Evolutionary conservation across 345 rosid species (phyloP).

Genomic region (Lumnitzera littorea): DNA sequence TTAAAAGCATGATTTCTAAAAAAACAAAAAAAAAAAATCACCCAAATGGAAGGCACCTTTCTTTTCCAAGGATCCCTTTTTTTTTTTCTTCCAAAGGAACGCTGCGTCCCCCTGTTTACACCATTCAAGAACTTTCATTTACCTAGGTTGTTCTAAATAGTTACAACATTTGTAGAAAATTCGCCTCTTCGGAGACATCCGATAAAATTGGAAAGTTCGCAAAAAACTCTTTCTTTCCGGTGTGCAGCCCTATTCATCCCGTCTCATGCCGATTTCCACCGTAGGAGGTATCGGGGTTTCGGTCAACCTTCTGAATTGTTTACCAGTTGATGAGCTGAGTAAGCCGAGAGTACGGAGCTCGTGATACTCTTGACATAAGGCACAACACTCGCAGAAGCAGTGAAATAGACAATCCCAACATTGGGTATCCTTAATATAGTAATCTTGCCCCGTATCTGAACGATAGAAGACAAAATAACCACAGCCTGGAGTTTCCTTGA

Average conservation of each 20-base stretch:
- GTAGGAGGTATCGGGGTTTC: not conserved
- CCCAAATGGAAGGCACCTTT: too few species aligned
- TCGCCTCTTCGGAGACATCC: too few species aligned
- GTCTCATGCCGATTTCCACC: not conserved
- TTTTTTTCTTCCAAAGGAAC: too few species aligned
- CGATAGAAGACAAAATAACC: constrained; percentile 25
- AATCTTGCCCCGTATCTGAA: constrained; percentile 25
- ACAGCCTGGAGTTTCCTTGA: constrained; percentile 3
- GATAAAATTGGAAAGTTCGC: too few species aligned
- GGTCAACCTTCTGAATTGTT: not conserved
- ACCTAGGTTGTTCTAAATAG: too few species aligned
- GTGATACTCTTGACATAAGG: constrained; percentile 6
- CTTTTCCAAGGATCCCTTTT: too few species aligned
- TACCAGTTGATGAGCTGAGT: not conserved
- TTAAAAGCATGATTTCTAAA: too few species aligned
- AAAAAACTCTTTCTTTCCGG: not conserved
- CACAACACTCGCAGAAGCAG: not conserved
- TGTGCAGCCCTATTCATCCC: not conserved
- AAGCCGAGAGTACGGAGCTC: constrained; percentile 3
- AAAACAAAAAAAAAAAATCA: too few species aligned
- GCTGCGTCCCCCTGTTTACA: too few species aligned
- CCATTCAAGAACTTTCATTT: too few species aligned
- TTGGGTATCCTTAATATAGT: not conserved
- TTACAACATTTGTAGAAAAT: too few species aligned
- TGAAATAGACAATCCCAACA: not conserved